A percentile compares a stretch with the other conserved stretches of the same genome.
phyloP scores from a whole-genome alignment of 805 yeast species.

The Myxozyma vanderwaltii region DNA sequence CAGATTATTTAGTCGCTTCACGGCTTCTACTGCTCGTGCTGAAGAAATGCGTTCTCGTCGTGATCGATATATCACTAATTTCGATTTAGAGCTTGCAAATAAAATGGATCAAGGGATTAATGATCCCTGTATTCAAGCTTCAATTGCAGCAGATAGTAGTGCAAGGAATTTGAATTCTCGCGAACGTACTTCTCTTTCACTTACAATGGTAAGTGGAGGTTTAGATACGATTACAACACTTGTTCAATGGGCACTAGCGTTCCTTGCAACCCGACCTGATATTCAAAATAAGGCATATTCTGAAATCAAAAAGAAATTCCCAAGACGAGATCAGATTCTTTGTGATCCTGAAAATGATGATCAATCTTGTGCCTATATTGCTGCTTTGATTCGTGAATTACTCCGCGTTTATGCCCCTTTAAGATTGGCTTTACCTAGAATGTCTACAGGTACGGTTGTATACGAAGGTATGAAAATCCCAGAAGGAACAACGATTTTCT shows the following conservation, averaged over 20 bases:
- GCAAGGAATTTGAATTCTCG: slow-evolving; percentile 29
- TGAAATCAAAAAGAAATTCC: slow-evolving; percentile 46
- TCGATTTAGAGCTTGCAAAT: slow-evolving; percentile 28
- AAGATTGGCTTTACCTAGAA: slow-evolving; percentile 65
- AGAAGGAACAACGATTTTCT: slow-evolving; percentile 53
- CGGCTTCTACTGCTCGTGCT: slow-evolving; percentile 19
- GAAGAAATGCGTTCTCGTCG: slow-evolving; percentile 33
- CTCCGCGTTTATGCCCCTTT: slow-evolving; percentile 62
- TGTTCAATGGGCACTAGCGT: slow-evolving; percentile 60
- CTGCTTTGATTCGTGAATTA: slow-evolving; percentile 63
- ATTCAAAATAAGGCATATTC: slow-evolving; percentile 51
- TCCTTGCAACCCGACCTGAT: slow-evolving; percentile 50
- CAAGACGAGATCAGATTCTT: slow-evolving; percentile 35
- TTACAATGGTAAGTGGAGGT: slow-evolving; percentile 77
- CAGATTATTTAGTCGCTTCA: slow-evolving; percentile 21
- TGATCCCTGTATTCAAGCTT: slow-evolving; percentile 37
- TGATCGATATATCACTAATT: slow-evolving; percentile 26
- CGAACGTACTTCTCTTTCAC: slow-evolving; percentile 59
- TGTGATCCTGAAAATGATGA: slow-evolving; percentile 34
- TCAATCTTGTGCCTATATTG: slow-evolving; percentile 50
- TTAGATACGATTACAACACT: slow-evolving; percentile 68
- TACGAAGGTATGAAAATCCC: slow-evolving; percentile 52
- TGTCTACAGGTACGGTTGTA: slow-evolving; percentile 51
- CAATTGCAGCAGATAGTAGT: slow-evolving; percentile 33
- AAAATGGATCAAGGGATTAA: slow-evolving; percentile 22